phyloP scores from a whole-genome alignment of 768 basidiomycete species.

The Hysterangium stoloniferum region DNA sequence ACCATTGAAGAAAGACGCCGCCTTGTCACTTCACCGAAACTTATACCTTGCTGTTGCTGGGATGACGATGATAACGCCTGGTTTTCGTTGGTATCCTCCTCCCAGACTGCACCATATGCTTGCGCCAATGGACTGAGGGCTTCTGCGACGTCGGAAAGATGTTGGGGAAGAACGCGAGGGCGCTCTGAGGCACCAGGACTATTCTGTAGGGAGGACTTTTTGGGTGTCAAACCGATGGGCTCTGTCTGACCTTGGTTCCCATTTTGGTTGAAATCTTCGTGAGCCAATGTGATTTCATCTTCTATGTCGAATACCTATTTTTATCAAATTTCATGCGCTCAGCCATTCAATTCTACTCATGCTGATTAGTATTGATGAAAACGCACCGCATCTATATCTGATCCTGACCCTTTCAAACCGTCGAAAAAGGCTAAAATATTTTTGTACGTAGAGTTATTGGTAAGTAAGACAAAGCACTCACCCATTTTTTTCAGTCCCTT shows the following conservation, averaged over 20 bases:
- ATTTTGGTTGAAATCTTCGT: not conserved
- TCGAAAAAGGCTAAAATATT: slow-evolving; percentile 61
- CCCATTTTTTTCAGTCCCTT: slow-evolving; percentile 66
- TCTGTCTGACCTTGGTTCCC: slow-evolving; percentile 19
- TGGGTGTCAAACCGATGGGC: slow-evolving; percentile 26
- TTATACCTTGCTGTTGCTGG: not conserved
- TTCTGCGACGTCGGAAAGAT: not conserved
- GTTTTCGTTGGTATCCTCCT: slow-evolving; percentile 1
- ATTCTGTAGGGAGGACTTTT: slow-evolving; percentile 10
- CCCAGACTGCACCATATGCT: not conserved
- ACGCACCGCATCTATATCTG: slow-evolving; percentile 76
- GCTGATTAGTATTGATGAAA: slow-evolving; percentile 2
- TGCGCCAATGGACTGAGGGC: slow-evolving; percentile 8
- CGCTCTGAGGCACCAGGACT: slow-evolving; percentile 18
- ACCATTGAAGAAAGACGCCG: slow-evolving; percentile 2
- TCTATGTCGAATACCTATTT: slow-evolving; percentile 80
- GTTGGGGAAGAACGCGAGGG: not conserved
- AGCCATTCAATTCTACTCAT: too few relatives aligned
- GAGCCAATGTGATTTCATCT: slow-evolving; percentile 39
- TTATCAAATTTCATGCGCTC: too few relatives aligned
- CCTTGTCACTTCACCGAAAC: not conserved
- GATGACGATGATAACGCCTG: not conserved
- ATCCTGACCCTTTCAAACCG: slow-evolving; percentile 55
- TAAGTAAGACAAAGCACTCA: slow-evolving; percentile 29
- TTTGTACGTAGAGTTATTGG: not conserved